These are phyloP conservation scores for Chaetomium fimeti DNA, from an alignment of 495 filamentous ascomycete genomes.

Conservation along the genomic window DNA sequence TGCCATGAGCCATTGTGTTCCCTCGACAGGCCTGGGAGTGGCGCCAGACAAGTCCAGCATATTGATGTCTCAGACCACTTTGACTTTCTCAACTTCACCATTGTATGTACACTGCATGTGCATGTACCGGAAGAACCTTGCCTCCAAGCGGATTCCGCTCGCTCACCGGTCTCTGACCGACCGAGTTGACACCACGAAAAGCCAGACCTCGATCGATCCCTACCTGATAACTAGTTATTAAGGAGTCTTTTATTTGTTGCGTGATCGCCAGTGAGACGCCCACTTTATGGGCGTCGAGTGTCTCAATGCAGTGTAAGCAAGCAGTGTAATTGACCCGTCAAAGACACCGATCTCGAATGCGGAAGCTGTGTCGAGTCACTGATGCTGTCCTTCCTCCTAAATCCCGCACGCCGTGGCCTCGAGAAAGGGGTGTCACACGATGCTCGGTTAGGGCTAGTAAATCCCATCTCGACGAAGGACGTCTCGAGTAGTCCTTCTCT, in stretches of 20 bases:
- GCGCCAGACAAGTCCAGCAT: neutral
- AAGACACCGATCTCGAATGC: conserved; percentile 6
- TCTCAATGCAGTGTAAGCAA: neutral
- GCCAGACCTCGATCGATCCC: neutral
- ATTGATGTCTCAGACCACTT: neutral
- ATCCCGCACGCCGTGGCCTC: conserved; percentile 1
- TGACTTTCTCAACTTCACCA: no score
- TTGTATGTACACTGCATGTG: neutral
- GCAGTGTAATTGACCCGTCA: neutral
- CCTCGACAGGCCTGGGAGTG: neutral
- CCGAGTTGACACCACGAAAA: neutral
- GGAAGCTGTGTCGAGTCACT: neutral
- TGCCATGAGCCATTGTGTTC: neutral
- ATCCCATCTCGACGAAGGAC: no score
- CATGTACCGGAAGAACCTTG: neutral
- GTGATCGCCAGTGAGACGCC: neutral
- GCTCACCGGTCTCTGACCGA: conserved; percentile 7
- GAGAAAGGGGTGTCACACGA: neutral
- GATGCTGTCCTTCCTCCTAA: neutral
- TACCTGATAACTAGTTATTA: neutral
- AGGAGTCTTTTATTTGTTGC: neutral
- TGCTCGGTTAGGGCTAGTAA: no score
- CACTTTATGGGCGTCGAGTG: neutral
- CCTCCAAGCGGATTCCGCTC: neutral
- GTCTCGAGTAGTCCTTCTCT: no score